These are phyloP conservation scores for Juglanconis oblonga DNA, from an alignment of 2,329 filamentous ascomycete genomes.

Conservation along the genomic window DNA sequence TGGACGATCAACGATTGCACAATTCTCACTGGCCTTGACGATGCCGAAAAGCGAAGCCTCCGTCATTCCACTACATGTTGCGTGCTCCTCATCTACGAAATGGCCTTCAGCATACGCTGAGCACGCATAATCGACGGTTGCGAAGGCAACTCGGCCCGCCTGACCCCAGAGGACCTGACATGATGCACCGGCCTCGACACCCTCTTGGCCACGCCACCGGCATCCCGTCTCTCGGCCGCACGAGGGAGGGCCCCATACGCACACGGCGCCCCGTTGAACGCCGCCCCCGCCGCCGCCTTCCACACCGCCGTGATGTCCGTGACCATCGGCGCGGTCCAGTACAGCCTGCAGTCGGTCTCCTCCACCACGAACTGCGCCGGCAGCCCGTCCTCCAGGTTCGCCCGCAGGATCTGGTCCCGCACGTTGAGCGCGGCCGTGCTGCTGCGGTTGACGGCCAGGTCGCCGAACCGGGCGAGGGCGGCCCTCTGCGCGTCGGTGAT, in stretches of 20 bases:
- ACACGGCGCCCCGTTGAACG: constrained; percentile 39
- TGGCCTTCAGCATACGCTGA: constrained; percentile 10
- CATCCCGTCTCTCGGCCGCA: not conserved
- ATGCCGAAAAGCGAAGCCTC: no score
- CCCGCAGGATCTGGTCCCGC: constrained; percentile 36
- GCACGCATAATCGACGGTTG: not conserved
- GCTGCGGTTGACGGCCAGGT: constrained; percentile 32
- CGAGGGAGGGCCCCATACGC: constrained; percentile 33
- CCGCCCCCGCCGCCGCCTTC: constrained; percentile 40
- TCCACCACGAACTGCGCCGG: constrained; percentile 49
- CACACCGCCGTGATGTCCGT: constrained; percentile 44
- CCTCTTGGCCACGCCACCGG: not conserved
- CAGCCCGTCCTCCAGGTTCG: constrained; percentile 35
- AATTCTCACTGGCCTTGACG: no score
- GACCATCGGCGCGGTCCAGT: constrained; percentile 48
- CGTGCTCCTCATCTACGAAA: not conserved
- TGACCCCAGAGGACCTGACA: not conserved
- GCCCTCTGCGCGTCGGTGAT: constrained; percentile 26
- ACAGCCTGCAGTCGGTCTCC: constrained; percentile 48
- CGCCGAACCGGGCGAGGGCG: constrained; percentile 29
- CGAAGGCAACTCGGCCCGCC: not conserved
- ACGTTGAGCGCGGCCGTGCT: constrained; percentile 34
- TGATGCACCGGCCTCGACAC: not conserved
- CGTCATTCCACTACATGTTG: no score
- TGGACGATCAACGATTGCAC: no score